Conservation (phyloP, 768 basidiomycete species). For the Xanthoconium stramineum region DNA sequence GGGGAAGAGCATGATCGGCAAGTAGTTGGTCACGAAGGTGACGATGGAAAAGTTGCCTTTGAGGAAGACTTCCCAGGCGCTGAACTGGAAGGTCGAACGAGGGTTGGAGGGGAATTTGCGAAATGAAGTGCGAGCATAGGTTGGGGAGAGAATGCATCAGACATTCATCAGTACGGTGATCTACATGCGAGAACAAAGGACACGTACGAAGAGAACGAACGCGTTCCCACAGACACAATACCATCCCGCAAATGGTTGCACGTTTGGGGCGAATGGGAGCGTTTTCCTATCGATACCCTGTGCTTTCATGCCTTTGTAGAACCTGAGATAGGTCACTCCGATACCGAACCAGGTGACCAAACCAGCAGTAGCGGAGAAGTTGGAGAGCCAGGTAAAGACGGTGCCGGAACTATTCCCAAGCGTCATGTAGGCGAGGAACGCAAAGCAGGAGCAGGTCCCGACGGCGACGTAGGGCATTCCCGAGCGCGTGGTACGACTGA, state of each 20-base stretch:
- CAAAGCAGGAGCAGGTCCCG: constrained; percentile 28
- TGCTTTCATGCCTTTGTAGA: constrained; percentile 41
- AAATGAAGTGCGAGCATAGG: too few species aligned
- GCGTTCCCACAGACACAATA: constrained; percentile 30
- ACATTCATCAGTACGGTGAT: neutral
- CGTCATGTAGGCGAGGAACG: constrained; percentile 42
- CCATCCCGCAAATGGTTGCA: constrained; percentile 45
- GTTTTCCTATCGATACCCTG: constrained; percentile 48
- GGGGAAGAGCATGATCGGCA: constrained; percentile 46
- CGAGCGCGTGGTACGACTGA: constrained; percentile 35
- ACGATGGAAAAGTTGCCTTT: constrained; percentile 36
- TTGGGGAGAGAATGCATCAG: too few species aligned
- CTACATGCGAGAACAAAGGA: neutral
- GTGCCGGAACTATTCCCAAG: constrained; percentile 33
- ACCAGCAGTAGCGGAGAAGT: constrained; percentile 37
- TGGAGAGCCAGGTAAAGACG: constrained; percentile 44
- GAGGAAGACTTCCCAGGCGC: constrained; percentile 42
- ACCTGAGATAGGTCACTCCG: constrained; percentile 44
- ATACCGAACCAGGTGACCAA: constrained; percentile 46
- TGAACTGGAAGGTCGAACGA: too few species aligned
- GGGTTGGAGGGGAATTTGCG: too few species aligned
- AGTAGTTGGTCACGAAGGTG: constrained; percentile 42
- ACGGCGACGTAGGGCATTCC: constrained; percentile 48
- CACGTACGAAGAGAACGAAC: constrained; percentile 36
- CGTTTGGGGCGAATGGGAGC: constrained; percentile 42